phyloP scores from a whole-genome alignment of 2,329 filamentous ascomycete species.

The Xylariaceae sp. region DNA sequence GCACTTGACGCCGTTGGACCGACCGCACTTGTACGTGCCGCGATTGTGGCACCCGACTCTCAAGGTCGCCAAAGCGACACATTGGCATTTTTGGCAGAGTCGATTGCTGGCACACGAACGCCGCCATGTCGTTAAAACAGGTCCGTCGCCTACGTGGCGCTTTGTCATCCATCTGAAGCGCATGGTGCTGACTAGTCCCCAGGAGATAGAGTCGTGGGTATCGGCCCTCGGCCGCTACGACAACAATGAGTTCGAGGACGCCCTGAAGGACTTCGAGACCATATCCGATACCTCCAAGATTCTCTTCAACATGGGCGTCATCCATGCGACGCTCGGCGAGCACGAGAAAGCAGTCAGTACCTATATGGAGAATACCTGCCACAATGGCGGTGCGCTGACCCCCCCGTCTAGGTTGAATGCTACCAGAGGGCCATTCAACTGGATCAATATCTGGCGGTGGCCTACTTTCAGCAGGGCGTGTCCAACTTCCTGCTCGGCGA shows the following conservation, averaged over 20 bases:
- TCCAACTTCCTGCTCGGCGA: slow-evolving; percentile 96
- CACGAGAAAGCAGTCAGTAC: slow-evolving; percentile 84
- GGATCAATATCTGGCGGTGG: slow-evolving; percentile 92
- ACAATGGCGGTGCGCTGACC: background rate
- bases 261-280: slow-evolving; percentile 72
- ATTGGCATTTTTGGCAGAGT: too few relatives aligned
- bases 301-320: slow-evolving; percentile 95
- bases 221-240: slow-evolving; percentile 85
- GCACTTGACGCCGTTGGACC: too few relatives aligned
- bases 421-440: slow-evolving; percentile 87
- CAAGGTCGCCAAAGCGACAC: slow-evolving; percentile 13
- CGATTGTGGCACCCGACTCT: slow-evolving; percentile 8
- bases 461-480: slow-evolving; percentile 97
- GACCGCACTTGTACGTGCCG: too few relatives aligned
- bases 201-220: slow-evolving; percentile 99
- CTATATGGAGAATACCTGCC: too few relatives aligned
- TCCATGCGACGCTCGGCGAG: slow-evolving; percentile 91
- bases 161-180: too few relatives aligned
- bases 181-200: too few relatives aligned
- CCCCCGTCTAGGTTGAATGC: slow-evolving; percentile 69
- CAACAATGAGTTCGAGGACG: slow-evolving; percentile 93
- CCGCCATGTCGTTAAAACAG: slow-evolving; percentile 28
- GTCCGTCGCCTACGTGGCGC: slow-evolving; percentile 13
- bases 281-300: slow-evolving; percentile 98
- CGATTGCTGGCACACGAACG: slow-evolving; percentile 10